phyloP scores from a whole-genome alignment of 1,284 basidiomycete genomes.

The Sanghuangporus baumii region DNA sequence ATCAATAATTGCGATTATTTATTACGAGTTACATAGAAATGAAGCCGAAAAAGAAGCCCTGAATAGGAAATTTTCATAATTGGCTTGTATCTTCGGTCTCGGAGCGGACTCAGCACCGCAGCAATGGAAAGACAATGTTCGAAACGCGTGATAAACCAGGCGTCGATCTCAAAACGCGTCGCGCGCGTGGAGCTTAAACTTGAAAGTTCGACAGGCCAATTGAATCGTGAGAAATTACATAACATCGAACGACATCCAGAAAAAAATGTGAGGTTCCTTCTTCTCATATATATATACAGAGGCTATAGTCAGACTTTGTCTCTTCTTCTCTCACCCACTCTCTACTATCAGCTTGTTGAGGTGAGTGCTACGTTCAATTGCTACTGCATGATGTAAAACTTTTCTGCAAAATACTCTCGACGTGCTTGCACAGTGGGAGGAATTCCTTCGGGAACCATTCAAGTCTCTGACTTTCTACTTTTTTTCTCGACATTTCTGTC shows the following conservation, averaged over 20 bases:
- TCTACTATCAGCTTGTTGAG: not conserved
- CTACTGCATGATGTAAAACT: conserved; percentile 19
- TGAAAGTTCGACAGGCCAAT: not conserved
- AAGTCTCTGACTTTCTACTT: conserved; percentile 57
- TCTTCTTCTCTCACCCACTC: not conserved
- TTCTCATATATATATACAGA: not conserved
- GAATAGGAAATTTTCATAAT: too few species aligned
- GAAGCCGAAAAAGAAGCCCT: too few species aligned
- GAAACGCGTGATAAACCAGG: not conserved
- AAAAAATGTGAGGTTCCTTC: not conserved
- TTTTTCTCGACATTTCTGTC: not conserved
- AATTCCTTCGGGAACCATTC: conserved; percentile 68
- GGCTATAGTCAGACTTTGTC: not conserved
- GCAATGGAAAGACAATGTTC: too few species aligned
- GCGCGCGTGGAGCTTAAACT: not conserved
- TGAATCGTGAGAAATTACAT: not conserved
- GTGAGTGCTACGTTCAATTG: conserved; percentile 4
- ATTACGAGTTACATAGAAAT: too few species aligned
- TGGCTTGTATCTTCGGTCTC: too few species aligned
- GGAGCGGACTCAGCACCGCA: too few species aligned
- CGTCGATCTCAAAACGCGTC: not conserved
- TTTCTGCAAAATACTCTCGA: conserved; percentile 44
- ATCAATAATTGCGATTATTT: not conserved
- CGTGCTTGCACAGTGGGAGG: conserved; percentile 52
- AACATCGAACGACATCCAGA: conserved; percentile 6